phyloP scores from a whole-genome alignment of 2,329 filamentous ascomycete genomes.

The Colletotrichum australisinense region DNA sequence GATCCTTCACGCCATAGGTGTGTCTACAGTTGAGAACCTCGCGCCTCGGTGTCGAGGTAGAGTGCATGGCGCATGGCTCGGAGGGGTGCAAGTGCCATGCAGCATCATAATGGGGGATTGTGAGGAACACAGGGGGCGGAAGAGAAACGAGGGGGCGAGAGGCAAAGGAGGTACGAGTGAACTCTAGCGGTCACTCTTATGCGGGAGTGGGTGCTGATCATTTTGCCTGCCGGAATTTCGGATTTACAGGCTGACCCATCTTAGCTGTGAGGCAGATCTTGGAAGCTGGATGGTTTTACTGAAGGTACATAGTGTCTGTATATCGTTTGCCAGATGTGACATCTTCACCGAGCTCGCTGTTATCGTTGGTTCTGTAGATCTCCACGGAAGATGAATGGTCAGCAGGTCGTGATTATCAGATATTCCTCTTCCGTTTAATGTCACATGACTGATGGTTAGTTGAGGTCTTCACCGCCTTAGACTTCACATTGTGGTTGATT shows the following conservation, averaged over 20 bases:
- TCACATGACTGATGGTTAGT: no score
- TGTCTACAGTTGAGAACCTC: neutral
- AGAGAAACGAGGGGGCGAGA: neutral
- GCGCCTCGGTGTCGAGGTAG: slow-evolving; percentile 27
- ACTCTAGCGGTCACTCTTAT: neutral
- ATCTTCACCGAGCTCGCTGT: neutral
- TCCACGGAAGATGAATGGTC: neutral
- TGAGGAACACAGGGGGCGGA: neutral
- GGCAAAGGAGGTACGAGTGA: neutral
- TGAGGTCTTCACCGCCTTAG: neutral
- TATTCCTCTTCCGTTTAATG: neutral
- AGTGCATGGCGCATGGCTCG: neutral
- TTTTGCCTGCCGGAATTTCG: neutral
- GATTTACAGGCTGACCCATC: neutral
- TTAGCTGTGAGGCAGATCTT: neutral
- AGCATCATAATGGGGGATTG: neutral
- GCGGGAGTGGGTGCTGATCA: neutral
- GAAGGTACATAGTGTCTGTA: neutral
- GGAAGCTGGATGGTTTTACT: neutral
- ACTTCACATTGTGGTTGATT: neutral
- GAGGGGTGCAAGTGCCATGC: neutral
- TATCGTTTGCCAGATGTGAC: neutral
- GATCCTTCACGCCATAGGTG: slow-evolving; percentile 19
- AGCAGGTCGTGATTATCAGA: neutral
- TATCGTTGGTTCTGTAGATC: neutral